A percentile compares a stretch with the other conserved stretches of the same genome.
These are phyloP conservation scores for Meyerozyma athensensis DNA, from an alignment of 1,139 yeast genomes.

Conservation along the genomic window DNA sequence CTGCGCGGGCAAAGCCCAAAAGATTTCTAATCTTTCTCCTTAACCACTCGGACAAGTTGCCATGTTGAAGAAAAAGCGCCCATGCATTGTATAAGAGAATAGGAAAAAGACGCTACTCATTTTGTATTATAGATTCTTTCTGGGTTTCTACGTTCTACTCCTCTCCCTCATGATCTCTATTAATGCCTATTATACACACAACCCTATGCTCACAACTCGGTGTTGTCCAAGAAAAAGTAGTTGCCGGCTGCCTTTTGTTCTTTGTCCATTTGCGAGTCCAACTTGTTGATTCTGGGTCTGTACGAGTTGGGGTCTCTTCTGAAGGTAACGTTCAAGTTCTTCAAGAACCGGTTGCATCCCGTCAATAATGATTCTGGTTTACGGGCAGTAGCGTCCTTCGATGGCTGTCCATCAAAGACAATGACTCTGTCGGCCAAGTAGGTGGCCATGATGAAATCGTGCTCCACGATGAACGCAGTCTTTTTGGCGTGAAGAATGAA, in stretches of 20 bases:
- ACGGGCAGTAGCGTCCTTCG: slow-evolving; percentile 75
- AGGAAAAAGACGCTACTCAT: no score
- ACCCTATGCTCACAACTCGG: slow-evolving; percentile 34
- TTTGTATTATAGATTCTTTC: no score
- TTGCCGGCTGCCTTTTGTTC: slow-evolving; percentile 91
- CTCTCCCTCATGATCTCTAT: background rate
- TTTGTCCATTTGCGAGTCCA: slow-evolving; percentile 97
- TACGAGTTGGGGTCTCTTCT: slow-evolving; percentile 98
- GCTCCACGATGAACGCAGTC: slow-evolving; percentile 98
- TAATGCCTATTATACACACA: slow-evolving; percentile 2
- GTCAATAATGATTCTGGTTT: slow-evolving; percentile 89
- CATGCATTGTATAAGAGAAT: no score
- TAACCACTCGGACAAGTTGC: slow-evolving; percentile 53
- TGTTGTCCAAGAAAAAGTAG: slow-evolving; percentile 86
- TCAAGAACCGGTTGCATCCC: slow-evolving; percentile 95
- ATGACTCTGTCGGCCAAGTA: slow-evolving; percentile 97
- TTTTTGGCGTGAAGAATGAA: slow-evolving; percentile 93
- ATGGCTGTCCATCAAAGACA: slow-evolving; percentile 95
- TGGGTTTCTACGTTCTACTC: background rate
- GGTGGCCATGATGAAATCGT: slow-evolving; percentile 99
- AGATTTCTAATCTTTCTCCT: slow-evolving; percentile 52
- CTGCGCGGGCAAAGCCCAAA: slow-evolving; percentile 35
- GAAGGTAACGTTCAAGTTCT: slow-evolving; percentile 94
- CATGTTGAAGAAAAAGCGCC: slow-evolving; percentile 11
- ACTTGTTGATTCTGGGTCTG: slow-evolving; percentile 97